Evolutionary conservation across 768 basidiomycete genomes (phyloP).

Genomic region (Sutorius australiensis): DNA sequence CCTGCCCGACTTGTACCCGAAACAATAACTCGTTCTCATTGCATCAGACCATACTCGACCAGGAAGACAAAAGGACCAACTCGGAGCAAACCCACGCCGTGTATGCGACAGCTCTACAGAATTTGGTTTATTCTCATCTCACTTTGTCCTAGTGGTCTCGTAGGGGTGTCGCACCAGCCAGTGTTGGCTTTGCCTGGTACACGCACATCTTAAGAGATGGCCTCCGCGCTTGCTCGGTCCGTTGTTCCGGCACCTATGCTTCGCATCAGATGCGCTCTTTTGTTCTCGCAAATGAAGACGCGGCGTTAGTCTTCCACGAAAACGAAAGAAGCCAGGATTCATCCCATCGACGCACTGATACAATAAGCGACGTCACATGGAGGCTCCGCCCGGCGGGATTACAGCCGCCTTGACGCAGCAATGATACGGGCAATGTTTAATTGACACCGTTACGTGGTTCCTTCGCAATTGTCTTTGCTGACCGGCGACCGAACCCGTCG

Average conservation of each 20-base stretch:
- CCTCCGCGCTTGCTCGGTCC: neutral
- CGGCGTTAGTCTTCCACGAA: neutral
- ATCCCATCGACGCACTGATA: neutral
- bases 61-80: slow-evolving; percentile 21
- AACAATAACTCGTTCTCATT: slow-evolving; percentile 15
- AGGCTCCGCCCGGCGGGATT: slow-evolving; percentile 4
- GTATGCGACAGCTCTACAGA: neutral
- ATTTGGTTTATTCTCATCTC: neutral
- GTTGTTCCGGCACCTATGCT: neutral
- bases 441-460: neutral
- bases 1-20: slow-evolving; percentile 17
- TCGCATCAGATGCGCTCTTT: slow-evolving; percentile 12
- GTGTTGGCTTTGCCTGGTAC: neutral
- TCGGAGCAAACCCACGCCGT: neutral
- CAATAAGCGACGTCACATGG: slow-evolving; percentile 16
- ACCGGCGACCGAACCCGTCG: neutral
- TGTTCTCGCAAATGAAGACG: slow-evolving; percentile 17
- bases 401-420: neutral
- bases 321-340: neutral
- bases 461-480: slow-evolving; percentile 14
- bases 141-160: neutral
- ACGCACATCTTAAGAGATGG: neutral
- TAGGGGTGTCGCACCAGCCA: neutral
- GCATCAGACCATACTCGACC: neutral
- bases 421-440: neutral